Conservation (phyloP, 306 rosid genomes). For the Prunus mongolica region DNA sequence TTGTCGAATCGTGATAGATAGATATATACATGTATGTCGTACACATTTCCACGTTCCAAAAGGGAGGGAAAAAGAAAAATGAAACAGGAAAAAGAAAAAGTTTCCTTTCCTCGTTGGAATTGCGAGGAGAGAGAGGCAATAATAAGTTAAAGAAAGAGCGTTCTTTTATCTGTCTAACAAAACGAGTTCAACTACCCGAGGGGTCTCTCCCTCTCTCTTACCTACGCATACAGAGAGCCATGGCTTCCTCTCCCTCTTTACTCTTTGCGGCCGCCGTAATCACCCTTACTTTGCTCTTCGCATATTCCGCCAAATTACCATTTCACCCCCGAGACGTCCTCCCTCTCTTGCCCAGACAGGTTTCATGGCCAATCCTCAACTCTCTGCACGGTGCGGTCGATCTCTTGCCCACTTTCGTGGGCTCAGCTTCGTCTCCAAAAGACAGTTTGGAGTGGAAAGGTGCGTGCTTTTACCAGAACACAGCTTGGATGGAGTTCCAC, state of each 20-base stretch:
- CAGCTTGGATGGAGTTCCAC: conserved; percentile 85
- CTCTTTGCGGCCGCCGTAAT: conserved; percentile 10
- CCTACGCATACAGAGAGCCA: neutral
- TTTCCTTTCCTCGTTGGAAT: too few species aligned
- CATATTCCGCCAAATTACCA: conserved; percentile 27
- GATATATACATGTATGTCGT: too few species aligned
- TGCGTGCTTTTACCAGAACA: conserved; percentile 72
- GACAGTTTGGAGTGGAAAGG: conserved; percentile 61
- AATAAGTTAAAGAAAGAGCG: too few species aligned
- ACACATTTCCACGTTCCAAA: too few species aligned
- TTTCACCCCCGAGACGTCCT: conserved; percentile 65
- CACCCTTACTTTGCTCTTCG: conserved; percentile 8
- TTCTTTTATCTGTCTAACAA: neutral
- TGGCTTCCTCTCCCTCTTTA: neutral
- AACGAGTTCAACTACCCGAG: neutral
- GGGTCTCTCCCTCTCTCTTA: neutral
- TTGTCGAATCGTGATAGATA: too few species aligned
- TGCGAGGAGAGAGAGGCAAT: too few species aligned
- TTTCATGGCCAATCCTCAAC: conserved; percentile 82
- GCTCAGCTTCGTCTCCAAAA: conserved; percentile 54
- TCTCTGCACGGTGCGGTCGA: conserved; percentile 68
- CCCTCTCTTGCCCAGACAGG: conserved; percentile 69
- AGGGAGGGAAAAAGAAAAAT: too few species aligned
- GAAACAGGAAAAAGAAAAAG: too few species aligned
- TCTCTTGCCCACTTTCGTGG: conserved; percentile 75